A percentile compares a stretch with the other conserved stretches of the same genome.
These are phyloP conservation scores for Umbilicaria muhlenbergii DNA, from an alignment of 495 filamentous ascomycete genomes.

Conservation along the genomic window DNA sequence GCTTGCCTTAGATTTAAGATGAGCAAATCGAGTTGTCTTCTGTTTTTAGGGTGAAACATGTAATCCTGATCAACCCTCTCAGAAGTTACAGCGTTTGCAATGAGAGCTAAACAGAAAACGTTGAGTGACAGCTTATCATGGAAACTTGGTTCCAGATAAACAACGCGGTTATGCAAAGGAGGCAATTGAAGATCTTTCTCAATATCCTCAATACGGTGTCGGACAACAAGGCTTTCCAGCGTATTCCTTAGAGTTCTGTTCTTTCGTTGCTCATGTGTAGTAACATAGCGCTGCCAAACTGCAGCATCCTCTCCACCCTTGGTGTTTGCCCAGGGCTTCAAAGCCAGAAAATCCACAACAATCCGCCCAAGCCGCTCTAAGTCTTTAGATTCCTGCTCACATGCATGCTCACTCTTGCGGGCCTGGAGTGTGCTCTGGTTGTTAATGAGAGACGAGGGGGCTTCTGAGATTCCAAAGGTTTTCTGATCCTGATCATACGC, in stretches of 20 bases:
- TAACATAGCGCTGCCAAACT: constrained; percentile 63
- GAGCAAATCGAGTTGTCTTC: constrained; percentile 43
- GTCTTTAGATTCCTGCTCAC: constrained; percentile 48
- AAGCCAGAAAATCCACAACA: constrained; percentile 51
- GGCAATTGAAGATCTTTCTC: constrained; percentile 49
- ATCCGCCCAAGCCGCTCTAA: constrained; percentile 60
- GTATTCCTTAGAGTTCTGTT: constrained; percentile 49
- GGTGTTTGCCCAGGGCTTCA: constrained; percentile 59
- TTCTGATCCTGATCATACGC: no score
- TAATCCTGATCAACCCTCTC: constrained; percentile 73
- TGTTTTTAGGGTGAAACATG: constrained; percentile 65
- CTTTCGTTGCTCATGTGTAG: constrained; percentile 42
- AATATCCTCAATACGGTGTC: constrained; percentile 58
- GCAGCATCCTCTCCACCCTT: constrained; percentile 28
- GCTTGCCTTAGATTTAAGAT: constrained; percentile 70
- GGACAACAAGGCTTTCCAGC: constrained; percentile 64
- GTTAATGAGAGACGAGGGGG: no score
- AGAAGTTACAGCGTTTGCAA: constrained; percentile 80
- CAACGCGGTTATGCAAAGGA: constrained; percentile 49
- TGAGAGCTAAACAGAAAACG: constrained; percentile 64
- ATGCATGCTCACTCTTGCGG: constrained; percentile 21
- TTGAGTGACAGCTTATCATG: constrained; percentile 77
- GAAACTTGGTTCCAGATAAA: constrained; percentile 64
- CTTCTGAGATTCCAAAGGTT: no score
- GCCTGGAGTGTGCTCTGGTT: constrained; percentile 2